A percentile compares a stretch with the other conserved stretches of the same genome.
phyloP scores from a whole-genome alignment of 768 basidiomycete genomes.

The Suillus tomentosus region DNA sequence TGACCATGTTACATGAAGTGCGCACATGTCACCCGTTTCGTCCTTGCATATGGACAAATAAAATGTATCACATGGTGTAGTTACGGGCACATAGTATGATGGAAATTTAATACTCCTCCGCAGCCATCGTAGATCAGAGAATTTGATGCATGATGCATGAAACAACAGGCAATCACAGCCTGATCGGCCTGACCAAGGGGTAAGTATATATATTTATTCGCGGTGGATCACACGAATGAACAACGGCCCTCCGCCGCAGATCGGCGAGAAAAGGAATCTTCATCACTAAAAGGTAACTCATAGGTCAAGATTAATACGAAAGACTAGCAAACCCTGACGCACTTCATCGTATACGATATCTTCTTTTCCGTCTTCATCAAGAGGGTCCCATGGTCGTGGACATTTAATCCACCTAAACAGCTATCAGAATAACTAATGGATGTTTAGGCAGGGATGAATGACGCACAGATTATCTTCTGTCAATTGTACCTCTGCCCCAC shows the following conservation, averaged over 20 bases:
- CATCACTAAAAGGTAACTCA: background rate
- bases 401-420: constrained; percentile 23
- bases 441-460: background rate
- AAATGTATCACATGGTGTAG: background rate
- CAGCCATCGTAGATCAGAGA: background rate
- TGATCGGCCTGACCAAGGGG: background rate
- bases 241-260: background rate
- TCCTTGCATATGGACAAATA: background rate
- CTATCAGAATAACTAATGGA: background rate
- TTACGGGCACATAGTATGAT: background rate
- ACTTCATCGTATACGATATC: constrained; percentile 16
- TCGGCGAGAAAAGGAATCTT: background rate
- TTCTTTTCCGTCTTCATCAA: constrained; percentile 27
- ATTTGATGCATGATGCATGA: background rate
- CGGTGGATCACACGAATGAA: background rate
- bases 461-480: constrained; percentile 21
- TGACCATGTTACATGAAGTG: too few species aligned
- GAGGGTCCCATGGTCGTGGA: constrained; percentile 24
- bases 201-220: background rate
- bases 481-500: constrained; percentile 11
- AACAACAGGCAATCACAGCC: background rate
- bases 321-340: background rate
- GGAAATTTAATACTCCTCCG: background rate
- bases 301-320: background rate
- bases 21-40: too few species aligned